Evolutionary conservation across 805 yeast species (phyloP), one percentile per base, ranked within the genome.

Genomic region (Metschnikowia koreensis): DNA sequence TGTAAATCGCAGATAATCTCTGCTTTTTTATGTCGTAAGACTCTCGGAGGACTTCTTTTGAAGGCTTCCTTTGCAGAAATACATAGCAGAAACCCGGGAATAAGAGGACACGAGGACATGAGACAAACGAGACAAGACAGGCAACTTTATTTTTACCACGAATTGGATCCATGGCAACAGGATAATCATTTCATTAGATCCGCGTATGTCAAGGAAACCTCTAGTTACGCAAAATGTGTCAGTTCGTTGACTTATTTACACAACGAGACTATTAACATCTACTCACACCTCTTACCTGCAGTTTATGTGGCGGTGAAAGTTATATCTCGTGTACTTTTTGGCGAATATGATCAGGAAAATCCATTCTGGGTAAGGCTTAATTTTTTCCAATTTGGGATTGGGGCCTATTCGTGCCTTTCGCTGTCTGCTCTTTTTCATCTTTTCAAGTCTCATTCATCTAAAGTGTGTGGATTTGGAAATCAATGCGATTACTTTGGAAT

Each of bases 401-500:
- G 91, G 5, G 83, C 83, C 6, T 74, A 81, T 15, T 57, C 70
- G 12, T 87, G 93, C 59, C 67, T 87, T 52, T 74, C 80, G 41
- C 76, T 83, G 76, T 82, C 88, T 31, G 82, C 89, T 36, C 70
- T 79, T 26, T 87, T 83, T 70, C 94, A 87, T 61, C 75, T 82
- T 54, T 59, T 86, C 52, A 86, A 85, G 60, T 79, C 84, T 57
- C 93, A 87, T 63, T 84, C 91, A 6, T 76, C 71, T 41, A 55
- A 65, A 12, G 81, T 84, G 2, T 68, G 81, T 36, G 73, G 68
- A 48, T 65, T 81, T 38, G 88, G 91, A 54, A 86, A 87, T 66
- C 85, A 81, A 61, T 75, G 87, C 44, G 94, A 87, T 66, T 87
- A 87, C 63, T 74, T 87, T 58, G 94, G 94, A 1, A 87, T 87